Percentiles rank a stretch among this genome's conserved stretches.
These are phyloP conservation scores for Mycena metata DNA, from an alignment of 768 basidiomycete species.

Conservation along the genomic window DNA sequence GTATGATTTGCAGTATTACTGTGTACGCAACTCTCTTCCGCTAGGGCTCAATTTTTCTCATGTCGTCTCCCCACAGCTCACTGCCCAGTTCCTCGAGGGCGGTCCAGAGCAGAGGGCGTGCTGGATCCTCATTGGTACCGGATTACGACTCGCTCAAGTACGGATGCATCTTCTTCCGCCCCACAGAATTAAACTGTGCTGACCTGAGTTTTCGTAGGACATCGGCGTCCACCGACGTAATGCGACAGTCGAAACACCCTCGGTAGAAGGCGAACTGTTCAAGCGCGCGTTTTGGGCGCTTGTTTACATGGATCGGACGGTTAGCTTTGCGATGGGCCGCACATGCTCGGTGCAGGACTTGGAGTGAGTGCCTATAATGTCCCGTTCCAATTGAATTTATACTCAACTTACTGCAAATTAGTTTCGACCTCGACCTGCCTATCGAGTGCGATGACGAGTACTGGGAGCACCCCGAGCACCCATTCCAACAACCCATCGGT, in stretches of 20 bases:
- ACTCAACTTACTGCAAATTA: slow-evolving; percentile 42
- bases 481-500: slow-evolving; percentile 74
- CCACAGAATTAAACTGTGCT: slow-evolving; percentile 62
- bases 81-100: slow-evolving; percentile 66
- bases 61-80: slow-evolving; percentile 55
- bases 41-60: no score
- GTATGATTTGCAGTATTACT: slow-evolving; percentile 81
- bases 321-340: slow-evolving; percentile 70
- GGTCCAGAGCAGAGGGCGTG: slow-evolving; percentile 72
- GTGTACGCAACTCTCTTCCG: slow-evolving; percentile 51
- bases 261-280: slow-evolving; percentile 78
- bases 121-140: slow-evolving; percentile 76
- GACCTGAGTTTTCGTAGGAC: slow-evolving; percentile 53
- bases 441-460: slow-evolving; percentile 77
- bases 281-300: slow-evolving; percentile 74
- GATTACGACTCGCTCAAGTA: slow-evolving; percentile 35
- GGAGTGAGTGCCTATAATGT: slow-evolving; percentile 51
- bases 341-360: slow-evolving; percentile 27
- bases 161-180: background rate
- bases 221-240: slow-evolving; percentile 43
- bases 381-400: slow-evolving; percentile 40
- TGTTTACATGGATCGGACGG: slow-evolving; percentile 56
- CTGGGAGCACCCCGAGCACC: slow-evolving; percentile 68
- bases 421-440: slow-evolving; percentile 78
- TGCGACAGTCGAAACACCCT: slow-evolving; percentile 48